Evolutionary conservation across 306 rosid species (phyloP).

Genomic region (Begonia masoniana): DNA sequence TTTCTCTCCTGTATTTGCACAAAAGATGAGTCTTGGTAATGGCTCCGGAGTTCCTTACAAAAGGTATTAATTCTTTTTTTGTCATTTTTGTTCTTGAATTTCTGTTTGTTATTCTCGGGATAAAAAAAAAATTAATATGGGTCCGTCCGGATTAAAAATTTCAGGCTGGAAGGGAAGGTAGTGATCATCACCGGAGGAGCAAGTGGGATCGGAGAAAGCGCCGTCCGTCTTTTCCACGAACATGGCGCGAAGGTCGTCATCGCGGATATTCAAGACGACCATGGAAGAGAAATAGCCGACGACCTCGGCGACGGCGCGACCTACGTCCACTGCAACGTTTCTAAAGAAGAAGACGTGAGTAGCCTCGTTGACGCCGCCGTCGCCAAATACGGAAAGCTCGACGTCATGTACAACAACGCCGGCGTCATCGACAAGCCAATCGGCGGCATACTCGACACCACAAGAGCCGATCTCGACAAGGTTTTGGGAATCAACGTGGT

Average conservation of each 20-base stretch:
- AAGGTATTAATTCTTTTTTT: no score
- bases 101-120: no score
- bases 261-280: conserved; percentile 24
- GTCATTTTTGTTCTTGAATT: no score
- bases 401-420: conserved; percentile 25
- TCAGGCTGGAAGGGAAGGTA: conserved; percentile 21
- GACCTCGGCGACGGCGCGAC: conserved; percentile 13
- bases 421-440: conserved; percentile 13
- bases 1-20: no score
- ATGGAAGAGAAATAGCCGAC: conserved; percentile 15
- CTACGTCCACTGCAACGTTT: conserved; percentile 20
- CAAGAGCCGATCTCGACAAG: conserved; percentile 10
- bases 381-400: conserved; percentile 9
- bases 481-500: conserved; percentile 14
- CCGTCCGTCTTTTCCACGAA: conserved; percentile 17
- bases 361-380: conserved; percentile 14
- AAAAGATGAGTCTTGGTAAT: no score
- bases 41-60: no score
- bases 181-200: conserved; percentile 29
- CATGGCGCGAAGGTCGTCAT: conserved; percentile 21
- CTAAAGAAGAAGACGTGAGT: conserved; percentile 17
- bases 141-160: not conserved
- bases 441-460: conserved; percentile 9
- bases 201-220: conserved; percentile 25
- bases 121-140: no score